phyloP scores from a whole-genome alignment of 805 yeast species.

The Starmerella etchellsii region DNA sequence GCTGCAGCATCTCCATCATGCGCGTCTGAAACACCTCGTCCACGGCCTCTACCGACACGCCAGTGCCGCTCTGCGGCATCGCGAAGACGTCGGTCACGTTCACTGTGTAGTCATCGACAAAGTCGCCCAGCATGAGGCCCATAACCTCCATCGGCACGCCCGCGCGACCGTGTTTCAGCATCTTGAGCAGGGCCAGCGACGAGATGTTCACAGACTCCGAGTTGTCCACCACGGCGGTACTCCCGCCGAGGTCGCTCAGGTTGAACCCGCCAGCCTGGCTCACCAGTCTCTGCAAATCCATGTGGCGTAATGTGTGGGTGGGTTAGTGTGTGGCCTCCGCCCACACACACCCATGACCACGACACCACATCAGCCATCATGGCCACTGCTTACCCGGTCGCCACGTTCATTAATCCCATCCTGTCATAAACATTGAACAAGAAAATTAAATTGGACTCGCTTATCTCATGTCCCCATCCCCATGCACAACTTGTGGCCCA shows the following conservation, averaged over 20 bases:
- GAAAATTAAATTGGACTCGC: too few species aligned
- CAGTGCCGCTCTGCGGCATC: conserved; percentile 95
- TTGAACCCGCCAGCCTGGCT: conserved; percentile 27
- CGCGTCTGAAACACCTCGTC: conserved; percentile 97
- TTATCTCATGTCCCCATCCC: too few species aligned
- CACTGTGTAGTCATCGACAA: conserved; percentile 92
- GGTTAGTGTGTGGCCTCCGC: too few species aligned
- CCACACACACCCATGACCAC: too few species aligned
- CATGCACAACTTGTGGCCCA: too few species aligned
- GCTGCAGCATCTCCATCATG: conserved; percentile 99
- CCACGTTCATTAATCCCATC: too few species aligned
- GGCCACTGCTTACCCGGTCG: too few species aligned
- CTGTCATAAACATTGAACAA: too few species aligned
- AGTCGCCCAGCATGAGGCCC: conserved; percentile 98
- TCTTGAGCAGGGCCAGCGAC: conserved; percentile 83
- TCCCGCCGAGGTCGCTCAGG: conserved; percentile 28
- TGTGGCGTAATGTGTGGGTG: conserved; percentile 3
- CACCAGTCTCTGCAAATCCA: conserved; percentile 27
- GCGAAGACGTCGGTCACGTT: conserved; percentile 98
- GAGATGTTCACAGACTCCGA: conserved; percentile 95
- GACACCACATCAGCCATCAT: too few species aligned
- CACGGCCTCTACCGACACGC: conserved; percentile 97
- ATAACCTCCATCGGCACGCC: conserved; percentile 72
- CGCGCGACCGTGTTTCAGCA: conserved; percentile 89
- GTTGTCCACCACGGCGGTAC: conserved; percentile 79